Evolutionary conservation across 208 protist species (phyloP).

Genomic region (Vickermania spadyakhi): DNA sequence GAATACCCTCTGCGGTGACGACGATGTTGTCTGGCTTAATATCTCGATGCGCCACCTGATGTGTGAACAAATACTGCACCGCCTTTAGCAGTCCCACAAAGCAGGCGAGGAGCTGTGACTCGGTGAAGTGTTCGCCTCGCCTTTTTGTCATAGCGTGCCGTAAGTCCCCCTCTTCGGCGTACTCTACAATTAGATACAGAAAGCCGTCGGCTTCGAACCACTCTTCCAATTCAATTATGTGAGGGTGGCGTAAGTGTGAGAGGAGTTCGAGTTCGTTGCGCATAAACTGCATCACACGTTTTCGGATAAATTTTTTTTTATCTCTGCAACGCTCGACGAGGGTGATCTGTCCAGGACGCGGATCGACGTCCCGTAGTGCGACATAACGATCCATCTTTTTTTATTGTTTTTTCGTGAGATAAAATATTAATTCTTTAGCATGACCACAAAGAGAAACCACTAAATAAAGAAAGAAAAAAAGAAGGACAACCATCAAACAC

Average conservation of each 20-base stretch:
- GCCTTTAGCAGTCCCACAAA: slow-evolving; percentile 78
- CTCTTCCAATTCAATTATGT: slow-evolving; percentile 92
- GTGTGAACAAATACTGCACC: slow-evolving; percentile 71
- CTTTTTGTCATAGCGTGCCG: slow-evolving; percentile 61
- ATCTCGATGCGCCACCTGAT: slow-evolving; percentile 83
- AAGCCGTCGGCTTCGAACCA: slow-evolving; percentile 85
- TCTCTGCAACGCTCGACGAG: not conserved
- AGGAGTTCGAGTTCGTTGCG: slow-evolving; percentile 85
- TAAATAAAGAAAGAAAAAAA: too few relatives aligned
- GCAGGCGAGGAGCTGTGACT: slow-evolving; percentile 79
- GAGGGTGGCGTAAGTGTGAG: slow-evolving; percentile 83
- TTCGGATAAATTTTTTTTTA: not conserved
- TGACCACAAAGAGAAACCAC: too few relatives aligned
- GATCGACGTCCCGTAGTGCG: not conserved
- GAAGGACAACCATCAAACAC: too few relatives aligned
- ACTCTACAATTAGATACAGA: slow-evolving; percentile 91
- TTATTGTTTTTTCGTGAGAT: too few relatives aligned
- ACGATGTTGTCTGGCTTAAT: slow-evolving; percentile 91
- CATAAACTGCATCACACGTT: not conserved
- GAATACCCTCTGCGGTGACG: slow-evolving; percentile 30
- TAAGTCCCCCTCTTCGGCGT: slow-evolving; percentile 85
- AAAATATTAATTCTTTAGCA: too few relatives aligned
- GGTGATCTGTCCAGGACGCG: not conserved
- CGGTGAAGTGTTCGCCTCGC: slow-evolving; percentile 68
- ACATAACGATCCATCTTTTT: not conserved